These are phyloP conservation scores for Aureobasidium sp. DNA, from an alignment of 2,329 filamentous ascomycete species.

Conservation along the genomic window DNA sequence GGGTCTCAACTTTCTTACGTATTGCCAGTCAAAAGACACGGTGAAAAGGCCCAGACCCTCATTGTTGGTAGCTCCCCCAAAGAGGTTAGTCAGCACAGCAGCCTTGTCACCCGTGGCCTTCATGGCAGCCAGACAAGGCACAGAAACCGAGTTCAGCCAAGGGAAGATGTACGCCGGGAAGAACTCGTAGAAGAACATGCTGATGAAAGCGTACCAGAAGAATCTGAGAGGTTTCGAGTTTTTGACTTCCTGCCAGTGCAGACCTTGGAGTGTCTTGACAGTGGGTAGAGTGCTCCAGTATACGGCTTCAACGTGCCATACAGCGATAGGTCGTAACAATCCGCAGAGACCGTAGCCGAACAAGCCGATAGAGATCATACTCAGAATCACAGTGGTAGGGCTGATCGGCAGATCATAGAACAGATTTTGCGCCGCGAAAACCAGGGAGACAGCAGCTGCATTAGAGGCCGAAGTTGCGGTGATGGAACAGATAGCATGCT, in stretches of 20 bases:
- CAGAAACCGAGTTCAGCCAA: constrained; percentile 50
- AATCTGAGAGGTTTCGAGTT: constrained; percentile 45
- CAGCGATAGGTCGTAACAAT: constrained; percentile 47
- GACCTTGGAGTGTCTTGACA: constrained; percentile 48
- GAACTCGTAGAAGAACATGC: constrained; percentile 47
- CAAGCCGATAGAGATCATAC: constrained; percentile 47
- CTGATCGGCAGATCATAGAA: constrained; percentile 46
- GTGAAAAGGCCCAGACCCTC: constrained; percentile 46
- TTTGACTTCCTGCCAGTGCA: constrained; percentile 48
- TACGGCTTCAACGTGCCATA: constrained; percentile 51
- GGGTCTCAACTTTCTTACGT: constrained; percentile 18
- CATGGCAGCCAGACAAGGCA: constrained; percentile 49
- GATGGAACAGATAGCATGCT: constrained; percentile 37
- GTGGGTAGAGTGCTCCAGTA: constrained; percentile 50
- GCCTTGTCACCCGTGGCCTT: constrained; percentile 43
- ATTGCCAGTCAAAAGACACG: constrained; percentile 51
- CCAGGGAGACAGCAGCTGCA: constrained; percentile 33
- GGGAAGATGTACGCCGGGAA: constrained; percentile 51
- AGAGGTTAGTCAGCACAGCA: constrained; percentile 41
- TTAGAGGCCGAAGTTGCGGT: constrained; percentile 31
- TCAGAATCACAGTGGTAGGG: constrained; percentile 43
- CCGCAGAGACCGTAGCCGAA: constrained; percentile 52
- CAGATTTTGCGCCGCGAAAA: constrained; percentile 36
- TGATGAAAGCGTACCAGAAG: constrained; percentile 47
- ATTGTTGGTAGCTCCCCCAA: constrained; percentile 47